phyloP scores from a whole-genome alignment of 2,329 filamentous ascomycete genomes.

The Pseudopithomyces maydicus region DNA sequence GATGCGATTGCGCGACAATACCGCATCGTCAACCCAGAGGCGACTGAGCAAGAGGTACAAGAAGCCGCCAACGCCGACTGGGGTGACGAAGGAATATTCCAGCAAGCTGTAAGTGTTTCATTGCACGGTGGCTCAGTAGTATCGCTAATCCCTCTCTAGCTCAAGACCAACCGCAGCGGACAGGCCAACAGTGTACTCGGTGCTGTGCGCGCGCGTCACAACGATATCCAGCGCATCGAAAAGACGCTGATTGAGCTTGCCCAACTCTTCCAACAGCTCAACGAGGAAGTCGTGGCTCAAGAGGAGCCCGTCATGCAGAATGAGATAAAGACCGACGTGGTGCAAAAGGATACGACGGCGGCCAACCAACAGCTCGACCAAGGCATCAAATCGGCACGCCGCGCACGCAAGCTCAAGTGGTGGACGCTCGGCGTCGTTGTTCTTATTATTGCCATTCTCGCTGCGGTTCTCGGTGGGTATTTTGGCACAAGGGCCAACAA shows the following conservation, averaged over 20 bases:
- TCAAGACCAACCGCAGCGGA: conserved; percentile 74
- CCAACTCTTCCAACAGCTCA: conserved; percentile 74
- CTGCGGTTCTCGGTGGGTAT: conserved; percentile 55
- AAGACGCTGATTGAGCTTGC: conserved; percentile 73
- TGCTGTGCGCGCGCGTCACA: conserved; percentile 80
- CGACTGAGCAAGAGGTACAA: conserved; percentile 72
- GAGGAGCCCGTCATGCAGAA: conserved; percentile 66
- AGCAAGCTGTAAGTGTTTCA: conserved; percentile 69
- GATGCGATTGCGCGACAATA: conserved; percentile 83
- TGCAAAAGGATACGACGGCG: conserved; percentile 68
- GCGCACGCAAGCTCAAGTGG: conserved; percentile 79
- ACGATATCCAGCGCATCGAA: conserved; percentile 82
- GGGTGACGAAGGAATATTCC: conserved; percentile 81
- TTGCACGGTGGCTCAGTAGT: background rate
- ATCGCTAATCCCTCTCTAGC: conserved; percentile 51
- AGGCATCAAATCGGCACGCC: conserved; percentile 69
- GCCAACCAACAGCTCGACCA: conserved; percentile 72
- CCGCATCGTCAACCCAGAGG: conserved; percentile 79
- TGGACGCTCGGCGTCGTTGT: conserved; percentile 69
- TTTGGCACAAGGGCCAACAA: conserved; percentile 45
- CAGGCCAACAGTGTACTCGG: conserved; percentile 76
- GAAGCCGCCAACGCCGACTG: conserved; percentile 73
- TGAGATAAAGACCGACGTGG: conserved; percentile 69
- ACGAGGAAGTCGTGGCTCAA: conserved; percentile 74
- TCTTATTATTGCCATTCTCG: conserved; percentile 55